A percentile compares a stretch with the other conserved stretches of the same genome.
These are phyloP conservation scores for Lathyrus sativus DNA, from an alignment of 306 rosid genomes.

Conservation along the genomic window DNA sequence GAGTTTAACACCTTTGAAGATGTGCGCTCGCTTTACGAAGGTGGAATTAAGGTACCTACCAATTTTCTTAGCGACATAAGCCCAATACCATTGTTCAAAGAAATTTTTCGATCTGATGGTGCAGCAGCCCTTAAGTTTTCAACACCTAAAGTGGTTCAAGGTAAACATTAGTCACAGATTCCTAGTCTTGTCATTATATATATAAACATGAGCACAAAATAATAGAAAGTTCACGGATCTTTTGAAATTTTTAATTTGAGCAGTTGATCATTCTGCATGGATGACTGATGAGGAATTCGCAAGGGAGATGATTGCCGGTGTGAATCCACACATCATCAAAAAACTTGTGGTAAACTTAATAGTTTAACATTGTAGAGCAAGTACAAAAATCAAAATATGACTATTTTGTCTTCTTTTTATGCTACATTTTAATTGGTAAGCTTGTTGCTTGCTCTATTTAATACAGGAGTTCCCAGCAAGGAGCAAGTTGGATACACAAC, in stretches of 20 bases:
- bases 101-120: slow-evolving; percentile 67
- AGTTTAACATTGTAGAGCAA: not conserved
- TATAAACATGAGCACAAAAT: not conserved
- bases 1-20: slow-evolving; percentile 68
- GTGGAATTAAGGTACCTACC: slow-evolving; percentile 60
- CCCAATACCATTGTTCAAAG: slow-evolving; percentile 61
- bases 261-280: slow-evolving; percentile 65
- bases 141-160: slow-evolving; percentile 67
- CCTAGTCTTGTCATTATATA: not conserved
- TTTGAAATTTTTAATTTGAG: slow-evolving; percentile 28
- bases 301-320: slow-evolving; percentile 75
- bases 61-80: slow-evolving; percentile 46
- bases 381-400: not conserved
- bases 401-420: not conserved
- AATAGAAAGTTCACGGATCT: not conserved
- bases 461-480: slow-evolving; percentile 67
- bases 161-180: slow-evolving; percentile 34
- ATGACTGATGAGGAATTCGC: slow-evolving; percentile 82
- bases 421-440: not conserved
- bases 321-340: slow-evolving; percentile 60
- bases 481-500: slow-evolving; percentile 60
- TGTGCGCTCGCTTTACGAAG: slow-evolving; percentile 61
- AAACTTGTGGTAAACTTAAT: slow-evolving; percentile 43
- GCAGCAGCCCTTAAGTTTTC: slow-evolving; percentile 57
- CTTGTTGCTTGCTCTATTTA: slow-evolving; percentile 3